Conservation (phyloP, 2,329 filamentous ascomycete genomes). For the Aspergillus luchuensis region DNA sequence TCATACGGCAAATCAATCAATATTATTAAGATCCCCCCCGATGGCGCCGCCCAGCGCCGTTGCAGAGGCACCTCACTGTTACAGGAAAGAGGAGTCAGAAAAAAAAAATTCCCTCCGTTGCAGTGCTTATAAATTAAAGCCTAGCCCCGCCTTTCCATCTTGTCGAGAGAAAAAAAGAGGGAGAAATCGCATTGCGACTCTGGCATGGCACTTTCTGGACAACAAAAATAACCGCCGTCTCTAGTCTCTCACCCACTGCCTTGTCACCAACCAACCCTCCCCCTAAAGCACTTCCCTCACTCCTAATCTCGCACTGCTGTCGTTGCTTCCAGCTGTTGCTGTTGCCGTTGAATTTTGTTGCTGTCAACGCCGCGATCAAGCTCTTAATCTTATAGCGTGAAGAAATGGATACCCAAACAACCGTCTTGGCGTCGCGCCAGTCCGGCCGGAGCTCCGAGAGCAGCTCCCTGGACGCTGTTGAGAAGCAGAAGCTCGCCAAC, state of each 20-base stretch:
- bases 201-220: constrained; percentile 15
- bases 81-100: constrained; percentile 7
- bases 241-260: constrained; percentile 1
- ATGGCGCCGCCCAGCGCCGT: constrained; percentile 14
- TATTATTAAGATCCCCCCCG: constrained; percentile 21
- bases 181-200: neutral
- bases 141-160: constrained; percentile 18
- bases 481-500: constrained; percentile 27
- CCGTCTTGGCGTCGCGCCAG: constrained; percentile 24
- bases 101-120: constrained; percentile 13
- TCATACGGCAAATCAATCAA: constrained; percentile 25
- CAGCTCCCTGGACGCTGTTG: constrained; percentile 31
- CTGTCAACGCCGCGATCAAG: neutral
- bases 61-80: constrained; percentile 3
- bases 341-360: neutral
- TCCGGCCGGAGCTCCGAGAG: constrained; percentile 32
- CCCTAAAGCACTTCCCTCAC: neutral
- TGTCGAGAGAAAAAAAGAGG: constrained; percentile 7
- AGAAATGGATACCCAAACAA: constrained; percentile 22
- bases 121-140: constrained; percentile 23
- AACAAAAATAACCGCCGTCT: constrained; percentile 1
- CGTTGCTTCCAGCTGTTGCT: neutral
- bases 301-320: neutral
- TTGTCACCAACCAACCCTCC: neutral
- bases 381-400: constrained; percentile 2